phyloP scores from a whole-genome alignment of 768 basidiomycete genomes.

The Collybia nuda region DNA sequence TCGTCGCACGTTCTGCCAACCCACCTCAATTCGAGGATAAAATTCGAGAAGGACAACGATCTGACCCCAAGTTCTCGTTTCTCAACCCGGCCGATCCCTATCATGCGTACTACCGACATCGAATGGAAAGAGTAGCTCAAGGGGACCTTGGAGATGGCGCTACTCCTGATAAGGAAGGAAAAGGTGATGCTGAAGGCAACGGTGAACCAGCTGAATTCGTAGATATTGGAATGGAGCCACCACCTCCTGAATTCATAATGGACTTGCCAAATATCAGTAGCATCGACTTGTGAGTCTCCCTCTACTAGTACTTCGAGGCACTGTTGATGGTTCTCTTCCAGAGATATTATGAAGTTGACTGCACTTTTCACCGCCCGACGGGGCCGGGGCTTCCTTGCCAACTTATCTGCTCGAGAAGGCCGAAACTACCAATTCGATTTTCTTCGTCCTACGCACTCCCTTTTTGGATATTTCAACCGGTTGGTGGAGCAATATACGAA shows the following conservation, averaged over 20 bases:
- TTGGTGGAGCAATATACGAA: conserved; percentile 96
- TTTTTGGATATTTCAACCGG: conserved; percentile 96
- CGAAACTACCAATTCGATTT: conserved; percentile 99
- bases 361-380: conserved; percentile 94
- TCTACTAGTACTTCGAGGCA: conserved; percentile 1
- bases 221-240: conserved; percentile 76
- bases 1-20: conserved; percentile 92
- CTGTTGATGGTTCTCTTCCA: conserved; percentile 27
- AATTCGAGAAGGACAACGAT: conserved; percentile 93
- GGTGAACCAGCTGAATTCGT: conserved; percentile 41
- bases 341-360: conserved; percentile 94
- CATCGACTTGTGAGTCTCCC: conserved; percentile 85
- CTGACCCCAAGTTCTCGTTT: conserved; percentile 98
- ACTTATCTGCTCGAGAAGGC: conserved; percentile 85
- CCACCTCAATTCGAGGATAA: conserved; percentile 94
- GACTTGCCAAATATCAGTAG: conserved; percentile 85
- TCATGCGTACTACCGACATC: conserved; percentile 96
- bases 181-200: conserved; percentile 29
- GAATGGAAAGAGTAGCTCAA: conserved; percentile 77
- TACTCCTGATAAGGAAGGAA: conserved; percentile 43
- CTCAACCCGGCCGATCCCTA: conserved; percentile 96
- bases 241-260: conserved; percentile 77
- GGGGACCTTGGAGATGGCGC: conserved; percentile 73
- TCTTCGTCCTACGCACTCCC: conserved; percentile 90
- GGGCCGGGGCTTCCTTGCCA: conserved; percentile 82